phyloP scores from a whole-genome alignment of 768 basidiomycete genomes.

The Amanita subjunquillea region DNA sequence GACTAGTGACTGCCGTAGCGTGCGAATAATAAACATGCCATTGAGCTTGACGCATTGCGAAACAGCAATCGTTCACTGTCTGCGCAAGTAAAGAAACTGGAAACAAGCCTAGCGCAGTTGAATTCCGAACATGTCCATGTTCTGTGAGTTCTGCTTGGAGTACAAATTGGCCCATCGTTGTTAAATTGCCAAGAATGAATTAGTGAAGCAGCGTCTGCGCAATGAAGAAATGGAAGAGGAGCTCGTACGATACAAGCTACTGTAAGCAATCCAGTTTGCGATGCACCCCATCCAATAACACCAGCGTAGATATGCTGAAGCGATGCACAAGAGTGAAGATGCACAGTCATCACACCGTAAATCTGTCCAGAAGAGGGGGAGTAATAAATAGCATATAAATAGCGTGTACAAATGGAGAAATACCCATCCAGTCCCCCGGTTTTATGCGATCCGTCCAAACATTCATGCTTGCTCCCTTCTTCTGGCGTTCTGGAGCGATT shows the following conservation, averaged over 20 bases:
- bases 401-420: not conserved
- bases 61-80: slow-evolving; percentile 69
- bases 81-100: slow-evolving; percentile 79
- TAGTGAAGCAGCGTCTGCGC: slow-evolving; percentile 79
- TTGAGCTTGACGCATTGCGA: slow-evolving; percentile 75
- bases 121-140: slow-evolving; percentile 77
- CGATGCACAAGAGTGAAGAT: slow-evolving; percentile 69
- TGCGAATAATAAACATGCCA: slow-evolving; percentile 71
- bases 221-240: slow-evolving; percentile 93
- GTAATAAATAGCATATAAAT: slow-evolving; percentile 14
- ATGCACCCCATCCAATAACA: not conserved
- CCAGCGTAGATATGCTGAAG: slow-evolving; percentile 46
- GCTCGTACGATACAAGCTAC: slow-evolving; percentile 86
- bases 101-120: slow-evolving; percentile 66
- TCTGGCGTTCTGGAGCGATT: not conserved
- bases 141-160: slow-evolving; percentile 26
- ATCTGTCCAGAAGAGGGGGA: slow-evolving; percentile 35
- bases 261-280: slow-evolving; percentile 39
- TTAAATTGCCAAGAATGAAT: slow-evolving; percentile 52
- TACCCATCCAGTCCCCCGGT: not conserved
- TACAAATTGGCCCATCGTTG: not conserved
- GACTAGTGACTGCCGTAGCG: slow-evolving; percentile 23
- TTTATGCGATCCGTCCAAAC: not conserved
- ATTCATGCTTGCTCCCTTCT: slow-evolving; percentile 1
- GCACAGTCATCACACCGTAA: slow-evolving; percentile 57